phyloP scores from a whole-genome alignment of 495 filamentous ascomycete species.

The Hapsidospora chrysogenum region DNA sequence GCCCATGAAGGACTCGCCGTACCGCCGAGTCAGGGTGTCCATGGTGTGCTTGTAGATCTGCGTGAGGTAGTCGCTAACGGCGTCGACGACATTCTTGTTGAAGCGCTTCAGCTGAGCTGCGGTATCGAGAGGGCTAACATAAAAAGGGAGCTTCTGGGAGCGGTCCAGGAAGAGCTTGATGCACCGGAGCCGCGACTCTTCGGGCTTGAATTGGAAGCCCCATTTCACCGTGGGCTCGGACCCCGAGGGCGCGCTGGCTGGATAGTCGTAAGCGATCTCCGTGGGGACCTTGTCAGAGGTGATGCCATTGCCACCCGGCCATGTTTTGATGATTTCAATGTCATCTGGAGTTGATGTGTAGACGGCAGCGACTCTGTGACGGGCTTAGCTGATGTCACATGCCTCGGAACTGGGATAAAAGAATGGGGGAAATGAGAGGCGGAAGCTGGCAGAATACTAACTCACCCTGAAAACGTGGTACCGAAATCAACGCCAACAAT shows the following conservation, averaged over 20 bases:
- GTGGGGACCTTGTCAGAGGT: slow-evolving; percentile 54
- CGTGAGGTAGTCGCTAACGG: slow-evolving; percentile 50
- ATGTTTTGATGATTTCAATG: slow-evolving; percentile 66
- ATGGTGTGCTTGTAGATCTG: slow-evolving; percentile 58
- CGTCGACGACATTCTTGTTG: slow-evolving; percentile 41
- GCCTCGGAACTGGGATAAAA: neutral
- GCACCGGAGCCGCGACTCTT: slow-evolving; percentile 56
- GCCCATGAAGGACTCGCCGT: slow-evolving; percentile 44
- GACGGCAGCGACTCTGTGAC: slow-evolving; percentile 47
- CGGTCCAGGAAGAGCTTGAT: slow-evolving; percentile 70
- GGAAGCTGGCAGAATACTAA: slow-evolving; percentile 1
- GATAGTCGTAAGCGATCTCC: slow-evolving; percentile 38
- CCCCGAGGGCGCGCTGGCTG: slow-evolving; percentile 16
- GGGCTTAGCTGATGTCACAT: neutral
- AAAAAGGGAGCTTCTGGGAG: slow-evolving; percentile 59
- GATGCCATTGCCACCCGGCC: slow-evolving; percentile 61
- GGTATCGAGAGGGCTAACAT: slow-evolving; percentile 58
- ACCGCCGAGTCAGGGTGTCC: slow-evolving; percentile 48
- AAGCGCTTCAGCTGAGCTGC: slow-evolving; percentile 52
- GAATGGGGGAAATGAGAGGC: neutral
- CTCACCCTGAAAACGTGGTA: slow-evolving; percentile 54
- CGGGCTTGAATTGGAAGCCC: slow-evolving; percentile 65
- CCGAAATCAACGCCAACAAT: slow-evolving; percentile 56
- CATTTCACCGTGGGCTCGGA: slow-evolving; percentile 36
- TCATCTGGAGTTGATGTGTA: slow-evolving; percentile 63